Evolutionary conservation across 352 stramenopile genomes (phyloP).

Genomic region (Phytophthora kernoviae): DNA sequence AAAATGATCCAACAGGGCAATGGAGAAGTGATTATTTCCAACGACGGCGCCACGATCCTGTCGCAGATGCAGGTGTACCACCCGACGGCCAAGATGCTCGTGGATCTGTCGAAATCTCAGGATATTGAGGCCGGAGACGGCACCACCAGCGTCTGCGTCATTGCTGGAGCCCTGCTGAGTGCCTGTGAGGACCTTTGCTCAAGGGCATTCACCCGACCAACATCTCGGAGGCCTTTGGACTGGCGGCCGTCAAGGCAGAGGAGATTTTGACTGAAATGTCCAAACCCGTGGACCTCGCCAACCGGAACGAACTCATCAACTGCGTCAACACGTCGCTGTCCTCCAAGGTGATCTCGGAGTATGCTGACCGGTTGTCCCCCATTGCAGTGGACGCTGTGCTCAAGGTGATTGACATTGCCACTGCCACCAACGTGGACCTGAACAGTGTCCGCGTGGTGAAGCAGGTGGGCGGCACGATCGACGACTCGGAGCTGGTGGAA

Average conservation of each 20-base stretch:
- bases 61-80: constrained; percentile 98
- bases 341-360: constrained; percentile 98
- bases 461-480: constrained; percentile 98
- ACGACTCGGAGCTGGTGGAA: constrained; percentile 98
- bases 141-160: constrained; percentile 98
- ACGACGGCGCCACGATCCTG: constrained; percentile 99
- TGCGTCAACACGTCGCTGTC: constrained; percentile 98
- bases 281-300: constrained; percentile 92
- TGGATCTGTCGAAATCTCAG: constrained; percentile 99
- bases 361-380: constrained; percentile 96
- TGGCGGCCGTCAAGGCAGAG: constrained; percentile 89
- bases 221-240: constrained; percentile 96
- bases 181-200: constrained; percentile 91
- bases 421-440: constrained; percentile 97
- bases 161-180: constrained; percentile 98
- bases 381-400: constrained; percentile 99
- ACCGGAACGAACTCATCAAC: constrained; percentile 96
- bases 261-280: constrained; percentile 92
- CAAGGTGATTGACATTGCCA: constrained; percentile 93
- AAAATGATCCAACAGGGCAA: constrained; percentile 99
- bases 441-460: constrained; percentile 98
- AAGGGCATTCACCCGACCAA: constrained; percentile 99
- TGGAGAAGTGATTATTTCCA: constrained; percentile 99
- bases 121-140: constrained; percentile 99
- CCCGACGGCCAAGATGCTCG: constrained; percentile 99